Base-by-base conservation (phyloP, 2,329 filamentous ascomycete genomes). In the Colletotrichum trifolii region DNA sequence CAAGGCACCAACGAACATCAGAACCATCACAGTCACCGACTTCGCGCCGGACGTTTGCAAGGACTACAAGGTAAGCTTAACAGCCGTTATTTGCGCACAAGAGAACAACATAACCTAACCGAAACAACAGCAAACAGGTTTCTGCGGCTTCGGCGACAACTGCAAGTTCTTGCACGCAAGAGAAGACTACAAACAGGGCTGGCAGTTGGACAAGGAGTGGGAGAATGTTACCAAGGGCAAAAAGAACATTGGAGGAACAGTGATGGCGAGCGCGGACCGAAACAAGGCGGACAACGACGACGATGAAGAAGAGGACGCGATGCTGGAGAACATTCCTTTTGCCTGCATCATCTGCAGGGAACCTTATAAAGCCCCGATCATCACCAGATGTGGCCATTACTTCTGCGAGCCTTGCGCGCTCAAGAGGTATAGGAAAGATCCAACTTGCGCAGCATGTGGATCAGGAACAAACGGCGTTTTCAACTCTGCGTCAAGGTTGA, bases 121-220 rank as follows among this genome's bases (percentile, higher is more conserved):
- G 25, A 25, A 25, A 25, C 25, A 25, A 25, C 25, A 25, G 25
- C 25, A 25, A 25, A 25, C 25, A 25, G 25, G 25, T 89, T 88
- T 11, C 73, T 91, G 87, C 70, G 87, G 77, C 0, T 79, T 78
- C 40, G 74, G 91, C 35, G 92, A 96, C 74, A 89, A 85, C 67
- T 97, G 94, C 81, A 97, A 94, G 73, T 96, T 89, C 73, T 73
- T 93, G 0, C 92, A 96, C 73, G 87, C 87, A 6, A 83, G 92
- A 63, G 90, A 92, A 72, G 91, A 93, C 76, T 91, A 93, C 74
- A 93, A 95, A 71, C 91, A 94, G 74, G 96, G 96, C 3, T 99
- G 96, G 96, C 93, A 98, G 76, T 84, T 99, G 5, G 96, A 99
- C 76, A 86, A 87, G 56, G 95, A 98, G 53, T 99, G 96, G 96